A percentile compares a stretch with the other conserved stretches of the same genome.
Conservation (phyloP, 495 filamentous ascomycete species). For the Tetracladium marchalianum region DNA sequence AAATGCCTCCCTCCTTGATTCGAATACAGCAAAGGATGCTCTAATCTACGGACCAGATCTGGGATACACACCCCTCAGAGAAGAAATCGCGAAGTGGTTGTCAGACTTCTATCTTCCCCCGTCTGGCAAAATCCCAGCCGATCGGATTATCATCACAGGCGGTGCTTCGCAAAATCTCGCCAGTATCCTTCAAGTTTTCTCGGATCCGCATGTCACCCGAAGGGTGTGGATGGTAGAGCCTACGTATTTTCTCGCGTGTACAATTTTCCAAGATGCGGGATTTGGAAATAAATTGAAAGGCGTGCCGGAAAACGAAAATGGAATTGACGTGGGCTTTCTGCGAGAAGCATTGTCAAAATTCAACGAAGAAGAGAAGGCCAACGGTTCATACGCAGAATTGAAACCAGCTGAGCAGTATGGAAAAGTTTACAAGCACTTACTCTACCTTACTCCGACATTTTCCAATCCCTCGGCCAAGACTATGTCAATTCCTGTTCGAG, state of each 20-base stretch:
- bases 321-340: constrained; percentile 54
- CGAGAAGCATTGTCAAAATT: constrained; percentile 18
- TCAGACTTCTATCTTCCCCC: constrained; percentile 39
- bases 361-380: background rate
- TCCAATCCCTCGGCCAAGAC: constrained; percentile 68
- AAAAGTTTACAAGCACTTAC: constrained; percentile 67
- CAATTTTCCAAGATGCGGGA: constrained; percentile 65
- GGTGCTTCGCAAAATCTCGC: constrained; percentile 66
- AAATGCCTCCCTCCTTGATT: constrained; percentile 40
- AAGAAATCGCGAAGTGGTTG: constrained; percentile 58
- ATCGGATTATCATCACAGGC: constrained; percentile 65
- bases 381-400: constrained; percentile 20
- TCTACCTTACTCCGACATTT: constrained; percentile 72
- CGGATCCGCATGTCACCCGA: constrained; percentile 63
- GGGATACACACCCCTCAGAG: constrained; percentile 53
- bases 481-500: constrained; percentile 49
- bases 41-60: constrained; percentile 57
- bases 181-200: constrained; percentile 57
- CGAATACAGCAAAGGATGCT: no score
- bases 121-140: constrained; percentile 26
- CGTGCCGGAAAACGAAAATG: constrained; percentile 63
- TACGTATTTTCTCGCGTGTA: constrained; percentile 63
- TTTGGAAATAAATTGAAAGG: constrained; percentile 49
- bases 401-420: constrained; percentile 15
- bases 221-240: constrained; percentile 69